phyloP scores from a whole-genome alignment of 164 flowering plant species.

The Protea cynaroides region DNA sequence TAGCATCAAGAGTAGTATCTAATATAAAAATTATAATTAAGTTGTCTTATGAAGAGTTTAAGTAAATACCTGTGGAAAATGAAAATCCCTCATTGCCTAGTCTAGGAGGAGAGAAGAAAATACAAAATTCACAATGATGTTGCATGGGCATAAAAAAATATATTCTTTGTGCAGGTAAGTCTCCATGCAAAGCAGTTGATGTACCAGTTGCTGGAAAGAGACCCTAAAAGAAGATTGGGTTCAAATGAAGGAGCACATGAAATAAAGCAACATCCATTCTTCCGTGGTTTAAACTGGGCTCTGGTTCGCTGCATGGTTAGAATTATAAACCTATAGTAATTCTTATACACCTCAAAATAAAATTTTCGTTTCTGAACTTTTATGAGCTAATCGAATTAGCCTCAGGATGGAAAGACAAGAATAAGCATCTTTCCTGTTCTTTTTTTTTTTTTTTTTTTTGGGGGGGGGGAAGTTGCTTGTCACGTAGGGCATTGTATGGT shows the following conservation, averaged over 20 bases:
- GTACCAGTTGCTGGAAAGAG: conserved; percentile 68
- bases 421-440: no score
- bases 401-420: no score
- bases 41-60: no score
- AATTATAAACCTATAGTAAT: conserved; percentile 2
- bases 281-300: conserved; percentile 91
- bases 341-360: no score
- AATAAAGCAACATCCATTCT: conserved; percentile 82
- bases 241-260: conserved; percentile 91
- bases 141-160: conserved; percentile 2
- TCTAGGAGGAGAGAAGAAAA: neutral
- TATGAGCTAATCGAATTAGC: no score
- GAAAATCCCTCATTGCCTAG: neutral
- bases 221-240: conserved; percentile 77
- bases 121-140: neutral
- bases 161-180: conserved; percentile 55
- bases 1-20: no score
- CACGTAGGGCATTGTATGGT: no score
- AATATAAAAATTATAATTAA: no score
- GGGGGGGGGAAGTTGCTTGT: no score
- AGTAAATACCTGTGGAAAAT: neutral
- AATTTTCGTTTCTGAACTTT: no score
- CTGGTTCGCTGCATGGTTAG: conserved; percentile 87
- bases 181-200: conserved; percentile 73
- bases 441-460: no score